Conservation (phyloP, 371 early-diverging fungal genomes). For the Syncephalis plumigaleata region DNA sequence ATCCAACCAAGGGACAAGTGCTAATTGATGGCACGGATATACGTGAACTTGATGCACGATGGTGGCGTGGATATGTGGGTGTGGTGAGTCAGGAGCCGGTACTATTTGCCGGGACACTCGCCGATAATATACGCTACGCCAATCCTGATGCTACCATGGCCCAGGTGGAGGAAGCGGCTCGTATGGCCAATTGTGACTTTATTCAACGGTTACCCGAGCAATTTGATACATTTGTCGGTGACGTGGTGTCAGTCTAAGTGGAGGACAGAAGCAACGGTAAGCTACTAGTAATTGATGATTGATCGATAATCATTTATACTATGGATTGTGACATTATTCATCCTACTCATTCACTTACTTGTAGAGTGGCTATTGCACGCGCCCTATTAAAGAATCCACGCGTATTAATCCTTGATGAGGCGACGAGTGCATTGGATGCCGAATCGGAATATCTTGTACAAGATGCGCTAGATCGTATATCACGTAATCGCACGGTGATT, state of each 20-base stretch:
- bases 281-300: too few species aligned
- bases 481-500: conserved; percentile 40
- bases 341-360: too few species aligned
- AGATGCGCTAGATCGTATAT: conserved; percentile 31
- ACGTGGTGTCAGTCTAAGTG: conserved; percentile 48
- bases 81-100: conserved; percentile 69
- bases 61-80: conserved; percentile 40
- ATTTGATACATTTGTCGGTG: conserved; percentile 51
- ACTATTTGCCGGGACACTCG: conserved; percentile 63
- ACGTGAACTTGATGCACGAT: conserved; percentile 28
- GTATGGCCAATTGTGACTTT: conserved; percentile 44
- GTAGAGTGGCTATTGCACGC: conserved; percentile 41
- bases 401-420: conserved; percentile 73
- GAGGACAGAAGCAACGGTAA: conserved; percentile 68
- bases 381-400: conserved; percentile 52
- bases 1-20: conserved; percentile 37
- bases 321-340: too few species aligned
- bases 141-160: conserved; percentile 29
- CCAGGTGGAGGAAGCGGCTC: conserved; percentile 34
- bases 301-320: too few species aligned
- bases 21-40: conserved; percentile 47
- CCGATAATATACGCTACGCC: conserved; percentile 61
- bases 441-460: conserved; percentile 39
- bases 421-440: conserved; percentile 72
- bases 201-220: conserved; percentile 38